phyloP scores from a whole-genome alignment of 2,329 filamentous ascomycete species.

The Gaeumannomyces tritici region DNA sequence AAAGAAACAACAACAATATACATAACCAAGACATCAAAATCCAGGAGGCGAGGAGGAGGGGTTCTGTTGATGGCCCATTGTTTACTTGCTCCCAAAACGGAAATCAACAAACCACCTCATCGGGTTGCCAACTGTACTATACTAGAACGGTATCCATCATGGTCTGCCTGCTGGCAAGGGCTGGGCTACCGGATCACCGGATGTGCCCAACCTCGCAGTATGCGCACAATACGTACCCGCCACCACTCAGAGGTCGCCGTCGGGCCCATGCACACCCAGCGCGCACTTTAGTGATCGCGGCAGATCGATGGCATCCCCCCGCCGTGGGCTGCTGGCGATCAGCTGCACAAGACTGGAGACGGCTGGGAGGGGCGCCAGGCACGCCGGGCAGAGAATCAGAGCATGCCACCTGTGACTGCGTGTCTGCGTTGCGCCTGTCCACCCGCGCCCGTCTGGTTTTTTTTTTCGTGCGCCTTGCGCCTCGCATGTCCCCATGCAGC shows the following conservation, averaged over 20 bases:
- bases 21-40: neutral
- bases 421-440: no score
- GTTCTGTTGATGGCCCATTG: neutral
- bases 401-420: neutral
- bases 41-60: neutral
- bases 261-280: neutral
- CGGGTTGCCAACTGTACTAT: neutral
- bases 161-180: neutral
- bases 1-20: neutral
- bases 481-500: neutral
- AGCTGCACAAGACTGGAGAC: neutral
- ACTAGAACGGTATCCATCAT: neutral
- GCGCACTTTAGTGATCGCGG: neutral
- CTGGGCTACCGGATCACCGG: no score
- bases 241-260: neutral
- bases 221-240: neutral
- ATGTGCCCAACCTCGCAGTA: neutral
- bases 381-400: neutral
- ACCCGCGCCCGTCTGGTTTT: neutral
- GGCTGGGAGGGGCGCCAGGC: neutral
- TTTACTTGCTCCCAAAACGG: neutral
- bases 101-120: neutral
- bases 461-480: neutral
- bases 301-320: neutral
- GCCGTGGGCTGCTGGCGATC: neutral